A percentile compares a stretch with the other conserved stretches of the same genome.
Conservation (phyloP, 2,329 filamentous ascomycete genomes). For the Lachnum nothofagi region DNA sequence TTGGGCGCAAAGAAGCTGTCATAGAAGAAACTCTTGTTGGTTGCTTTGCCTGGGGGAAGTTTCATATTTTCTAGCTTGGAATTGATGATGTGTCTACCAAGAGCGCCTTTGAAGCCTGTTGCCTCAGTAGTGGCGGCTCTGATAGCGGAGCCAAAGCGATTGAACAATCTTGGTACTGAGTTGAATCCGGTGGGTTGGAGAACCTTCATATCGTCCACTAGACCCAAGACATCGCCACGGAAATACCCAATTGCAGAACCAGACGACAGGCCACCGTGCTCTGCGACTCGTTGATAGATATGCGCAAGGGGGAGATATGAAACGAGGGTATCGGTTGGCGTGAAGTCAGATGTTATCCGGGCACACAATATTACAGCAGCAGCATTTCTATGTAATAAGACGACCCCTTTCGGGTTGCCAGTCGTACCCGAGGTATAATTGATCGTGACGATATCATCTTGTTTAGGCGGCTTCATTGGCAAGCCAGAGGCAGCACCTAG, state of each 20-base stretch:
- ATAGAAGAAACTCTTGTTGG: slow-evolving; percentile 71
- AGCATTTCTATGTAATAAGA: slow-evolving; percentile 76
- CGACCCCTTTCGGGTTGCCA: slow-evolving; percentile 75
- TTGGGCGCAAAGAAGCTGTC: slow-evolving; percentile 89
- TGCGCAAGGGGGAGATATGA: slow-evolving; percentile 94
- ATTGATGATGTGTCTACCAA: slow-evolving; percentile 74
- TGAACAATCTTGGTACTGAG: slow-evolving; percentile 87
- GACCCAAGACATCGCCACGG: slow-evolving; percentile 78
- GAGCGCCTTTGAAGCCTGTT: slow-evolving; percentile 70
- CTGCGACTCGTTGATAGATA: slow-evolving; percentile 82
- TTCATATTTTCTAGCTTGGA: slow-evolving; percentile 77
- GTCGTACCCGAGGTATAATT: slow-evolving; percentile 89
- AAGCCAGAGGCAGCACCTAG: slow-evolving; percentile 67
- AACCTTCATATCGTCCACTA: slow-evolving; percentile 87
- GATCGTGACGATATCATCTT: slow-evolving; percentile 78
- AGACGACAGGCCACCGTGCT: slow-evolving; percentile 67
- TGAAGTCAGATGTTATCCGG: slow-evolving; percentile 48
- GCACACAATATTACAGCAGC: slow-evolving; percentile 65
- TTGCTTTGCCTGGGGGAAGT: slow-evolving; percentile 65
- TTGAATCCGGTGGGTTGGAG: slow-evolving; percentile 77
- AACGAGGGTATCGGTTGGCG: slow-evolving; percentile 56
- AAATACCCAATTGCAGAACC: slow-evolving; percentile 84
- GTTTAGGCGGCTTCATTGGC: slow-evolving; percentile 64
- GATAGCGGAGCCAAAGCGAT: slow-evolving; percentile 80
- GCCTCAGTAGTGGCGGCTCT: slow-evolving; percentile 73